A percentile compares a stretch with the other conserved stretches of the same genome.
These are phyloP conservation scores for Yamadazyma oceani DNA, from an alignment of 1,139 yeast species.

Conservation along the genomic window DNA sequence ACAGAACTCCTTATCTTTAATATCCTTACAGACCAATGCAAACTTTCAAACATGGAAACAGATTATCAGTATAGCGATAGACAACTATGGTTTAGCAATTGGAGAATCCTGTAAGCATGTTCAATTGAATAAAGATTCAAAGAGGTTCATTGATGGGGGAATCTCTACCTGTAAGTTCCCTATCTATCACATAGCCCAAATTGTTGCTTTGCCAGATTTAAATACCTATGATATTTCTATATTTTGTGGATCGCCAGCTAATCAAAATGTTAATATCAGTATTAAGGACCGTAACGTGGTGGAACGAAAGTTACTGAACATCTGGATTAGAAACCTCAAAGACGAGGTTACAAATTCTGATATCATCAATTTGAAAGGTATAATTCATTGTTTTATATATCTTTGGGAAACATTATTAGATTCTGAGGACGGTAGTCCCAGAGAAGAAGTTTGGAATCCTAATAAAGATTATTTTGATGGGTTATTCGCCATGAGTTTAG, in stretches of 20 bases:
- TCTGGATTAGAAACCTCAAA: conserved; percentile 39
- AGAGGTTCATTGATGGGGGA: conserved; percentile 11
- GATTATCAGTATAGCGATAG: conserved; percentile 59
- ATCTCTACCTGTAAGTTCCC: conserved; percentile 33
- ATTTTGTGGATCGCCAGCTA: conserved; percentile 78
- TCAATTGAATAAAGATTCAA: conserved; percentile 9
- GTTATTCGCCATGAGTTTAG: conserved; percentile 47
- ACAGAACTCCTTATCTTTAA: conserved; percentile 50
- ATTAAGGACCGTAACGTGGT: conserved; percentile 53
- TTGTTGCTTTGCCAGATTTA: conserved; percentile 59
- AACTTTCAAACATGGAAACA: conserved; percentile 60
- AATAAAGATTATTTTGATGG: conserved; percentile 40
- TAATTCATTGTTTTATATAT: conserved; percentile 63
- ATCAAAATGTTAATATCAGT: conserved; percentile 74
- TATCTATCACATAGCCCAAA: conserved; percentile 70
- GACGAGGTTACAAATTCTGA: conserved; percentile 30
- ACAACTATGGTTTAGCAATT: conserved; percentile 27
- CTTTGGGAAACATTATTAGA: conserved; percentile 60
- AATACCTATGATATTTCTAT: conserved; percentile 78
- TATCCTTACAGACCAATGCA: conserved; percentile 25
- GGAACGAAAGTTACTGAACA: conserved; percentile 46
- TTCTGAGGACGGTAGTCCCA: conserved; percentile 35
- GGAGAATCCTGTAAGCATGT: conserved; percentile 13
- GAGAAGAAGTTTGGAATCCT: conserved; percentile 18
- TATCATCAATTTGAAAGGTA: conserved; percentile 38